These are phyloP conservation scores for Calcarisporium arbuscula DNA, from an alignment of 2,329 filamentous ascomycete species.

Conservation along the genomic window DNA sequence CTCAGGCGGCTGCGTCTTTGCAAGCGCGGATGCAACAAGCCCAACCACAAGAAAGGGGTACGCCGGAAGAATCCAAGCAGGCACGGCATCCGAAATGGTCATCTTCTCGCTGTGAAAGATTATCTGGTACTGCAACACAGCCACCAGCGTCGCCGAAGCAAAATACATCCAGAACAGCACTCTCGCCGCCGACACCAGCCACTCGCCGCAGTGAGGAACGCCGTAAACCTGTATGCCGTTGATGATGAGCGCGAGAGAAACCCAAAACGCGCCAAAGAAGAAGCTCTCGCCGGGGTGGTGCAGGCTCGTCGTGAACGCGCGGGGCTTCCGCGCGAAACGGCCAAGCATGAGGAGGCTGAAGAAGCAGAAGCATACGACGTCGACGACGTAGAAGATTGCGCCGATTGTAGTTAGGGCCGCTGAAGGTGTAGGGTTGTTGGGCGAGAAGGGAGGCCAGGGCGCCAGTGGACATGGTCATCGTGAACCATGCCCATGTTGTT, in stretches of 20 bases:
- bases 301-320: conserved; percentile 43
- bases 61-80: conserved; percentile 22
- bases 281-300: conserved; percentile 49
- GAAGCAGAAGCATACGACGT: conserved; percentile 40
- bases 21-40: conserved; percentile 17
- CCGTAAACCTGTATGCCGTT: conserved; percentile 62
- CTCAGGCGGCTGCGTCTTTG: conserved; percentile 17
- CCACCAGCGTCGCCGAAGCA: conserved; percentile 20
- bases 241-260: conserved; percentile 58
- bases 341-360: conserved; percentile 47
- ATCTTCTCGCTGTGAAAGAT: conserved; percentile 22
- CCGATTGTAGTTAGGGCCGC: conserved; percentile 41
- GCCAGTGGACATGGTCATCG: conserved; percentile 27
- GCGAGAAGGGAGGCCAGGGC: conserved; percentile 22
- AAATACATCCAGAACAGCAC: conserved; percentile 48
- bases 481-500: conserved; percentile 29
- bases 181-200: conserved; percentile 39
- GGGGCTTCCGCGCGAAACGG: conserved; percentile 52
- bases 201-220: conserved; percentile 38
- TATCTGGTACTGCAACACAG: conserved; percentile 19
- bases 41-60: conserved; percentile 22
- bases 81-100: conserved; percentile 20
- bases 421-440: conserved; percentile 36
- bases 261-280: conserved; percentile 56
- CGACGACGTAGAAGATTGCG: conserved; percentile 40